Percentiles rank a stretch among this genome's conserved stretches.
These are phyloP conservation scores for Puccinia polysora DNA, from an alignment of 1,284 basidiomycete species.

Conservation along the genomic window DNA sequence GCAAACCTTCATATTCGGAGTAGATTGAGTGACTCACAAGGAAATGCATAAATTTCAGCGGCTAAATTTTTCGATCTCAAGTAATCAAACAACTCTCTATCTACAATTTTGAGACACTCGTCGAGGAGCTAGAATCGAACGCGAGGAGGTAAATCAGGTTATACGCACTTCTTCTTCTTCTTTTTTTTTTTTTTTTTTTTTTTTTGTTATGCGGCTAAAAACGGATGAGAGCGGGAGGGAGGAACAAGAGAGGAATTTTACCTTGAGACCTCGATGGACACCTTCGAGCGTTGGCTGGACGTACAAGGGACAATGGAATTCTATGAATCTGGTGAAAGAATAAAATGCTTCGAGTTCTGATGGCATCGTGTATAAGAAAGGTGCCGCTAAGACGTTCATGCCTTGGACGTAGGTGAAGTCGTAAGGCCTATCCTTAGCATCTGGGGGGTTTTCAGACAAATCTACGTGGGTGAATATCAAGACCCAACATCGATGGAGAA, in stretches of 20 bases:
- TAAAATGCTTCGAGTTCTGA: conserved; percentile 94
- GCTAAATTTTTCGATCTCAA: conserved; percentile 85
- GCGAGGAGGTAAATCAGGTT: no score
- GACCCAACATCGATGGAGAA: no score
- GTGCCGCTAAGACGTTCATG: conserved; percentile 96
- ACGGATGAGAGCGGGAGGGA: not conserved
- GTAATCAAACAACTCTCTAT: conserved; percentile 74
- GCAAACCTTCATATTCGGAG: no score
- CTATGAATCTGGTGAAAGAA: conserved; percentile 90
- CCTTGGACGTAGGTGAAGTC: conserved; percentile 52
- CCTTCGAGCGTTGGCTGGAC: conserved; percentile 92
- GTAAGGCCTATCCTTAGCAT: not conserved
- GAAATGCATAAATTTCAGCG: conserved; percentile 96
- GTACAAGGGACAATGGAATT: conserved; percentile 84
- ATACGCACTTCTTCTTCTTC: no score
- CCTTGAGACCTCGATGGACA: conserved; percentile 86
- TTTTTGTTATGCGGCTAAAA: conserved; percentile 1
- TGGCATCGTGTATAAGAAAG: conserved; percentile 91
- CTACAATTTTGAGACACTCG: conserved; percentile 80
- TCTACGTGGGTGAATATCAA: no score
- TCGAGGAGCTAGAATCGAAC: conserved; percentile 69
- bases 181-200: no score
- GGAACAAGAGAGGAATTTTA: no score
- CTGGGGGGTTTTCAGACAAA: conserved; percentile 60
- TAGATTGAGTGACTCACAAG: conserved; percentile 68